phyloP scores from a whole-genome alignment of 148 eudicot genomes.

The Cornus florida region DNA sequence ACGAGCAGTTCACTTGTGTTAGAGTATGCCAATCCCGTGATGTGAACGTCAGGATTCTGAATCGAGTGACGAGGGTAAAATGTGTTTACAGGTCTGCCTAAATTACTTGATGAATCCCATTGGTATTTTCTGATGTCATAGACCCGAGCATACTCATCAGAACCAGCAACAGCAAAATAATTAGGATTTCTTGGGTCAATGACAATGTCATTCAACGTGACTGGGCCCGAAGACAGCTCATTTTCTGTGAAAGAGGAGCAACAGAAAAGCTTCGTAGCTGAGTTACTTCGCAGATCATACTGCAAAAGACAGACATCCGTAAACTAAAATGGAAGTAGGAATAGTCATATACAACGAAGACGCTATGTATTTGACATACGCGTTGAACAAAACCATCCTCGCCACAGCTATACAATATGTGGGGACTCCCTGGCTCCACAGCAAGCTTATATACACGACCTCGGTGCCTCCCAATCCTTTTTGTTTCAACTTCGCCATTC shows the following conservation, averaged over 20 bases:
- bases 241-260: constrained; percentile 52
- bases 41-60: constrained; percentile 44
- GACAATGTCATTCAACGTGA: constrained; percentile 58
- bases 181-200: constrained; percentile 77
- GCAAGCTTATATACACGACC: constrained; percentile 74
- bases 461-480: constrained; percentile 63
- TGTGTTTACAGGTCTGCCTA: constrained; percentile 52
- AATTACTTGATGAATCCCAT: constrained; percentile 43
- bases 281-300: constrained; percentile 72
- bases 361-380: constrained; percentile 39
- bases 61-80: constrained; percentile 67
- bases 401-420: constrained; percentile 73
- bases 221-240: constrained; percentile 31
- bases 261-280: constrained; percentile 65
- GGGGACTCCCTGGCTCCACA: constrained; percentile 80
- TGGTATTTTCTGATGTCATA: constrained; percentile 68
- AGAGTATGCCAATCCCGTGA: constrained; percentile 75
- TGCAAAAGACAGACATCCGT: constrained; percentile 37
- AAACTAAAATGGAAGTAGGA: background rate
- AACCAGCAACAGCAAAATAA: constrained; percentile 69
- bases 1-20: constrained; percentile 63
- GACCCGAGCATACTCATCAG: constrained; percentile 73
- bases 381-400: constrained; percentile 83
- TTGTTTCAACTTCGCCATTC: constrained; percentile 56
- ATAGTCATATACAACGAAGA: background rate